These are phyloP conservation scores for Globisporangium irregulare DNA, from an alignment of 352 stramenopile species.

Conservation along the genomic window DNA sequence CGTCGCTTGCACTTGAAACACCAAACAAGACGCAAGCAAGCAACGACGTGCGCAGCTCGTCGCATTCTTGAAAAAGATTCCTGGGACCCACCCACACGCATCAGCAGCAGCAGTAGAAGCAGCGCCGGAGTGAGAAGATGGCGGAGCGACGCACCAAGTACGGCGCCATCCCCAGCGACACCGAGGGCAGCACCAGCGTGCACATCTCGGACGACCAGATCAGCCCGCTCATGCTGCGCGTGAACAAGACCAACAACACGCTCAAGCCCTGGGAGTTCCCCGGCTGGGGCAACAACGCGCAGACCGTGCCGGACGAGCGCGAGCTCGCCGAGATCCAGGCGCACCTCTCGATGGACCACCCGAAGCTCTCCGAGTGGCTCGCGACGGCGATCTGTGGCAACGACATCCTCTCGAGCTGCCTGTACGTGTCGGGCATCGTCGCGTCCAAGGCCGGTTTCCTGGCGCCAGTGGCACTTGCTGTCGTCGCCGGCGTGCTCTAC, in stretches of 20 bases:
- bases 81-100: background rate
- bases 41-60: background rate
- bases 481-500: conserved; percentile 90
- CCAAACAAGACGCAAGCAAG: background rate
- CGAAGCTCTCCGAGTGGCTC: conserved; percentile 90
- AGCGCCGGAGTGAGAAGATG: conserved; percentile 25
- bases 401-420: conserved; percentile 93
- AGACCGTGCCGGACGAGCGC: conserved; percentile 51
- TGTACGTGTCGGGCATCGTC: conserved; percentile 88
- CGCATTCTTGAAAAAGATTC: conserved; percentile 17
- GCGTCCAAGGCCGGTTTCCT: conserved; percentile 89
- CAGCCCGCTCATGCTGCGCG: conserved; percentile 65
- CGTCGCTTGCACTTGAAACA: conserved; percentile 9
- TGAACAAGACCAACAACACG: conserved; percentile 66
- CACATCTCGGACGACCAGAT: conserved; percentile 44
- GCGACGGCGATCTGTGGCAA: conserved; percentile 95
- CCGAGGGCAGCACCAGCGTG: conserved; percentile 28
- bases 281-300: conserved; percentile 70
- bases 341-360: conserved; percentile 69
- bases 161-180: conserved; percentile 51
- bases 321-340: conserved; percentile 75
- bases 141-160: conserved; percentile 43
- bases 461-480: conserved; percentile 82
- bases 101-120: conserved; percentile 19
- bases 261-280: conserved; percentile 86